A percentile compares a stretch with the other conserved stretches of the same genome.
phyloP scores from a whole-genome alignment of 1,284 basidiomycete species.

The Trametes sp. region DNA sequence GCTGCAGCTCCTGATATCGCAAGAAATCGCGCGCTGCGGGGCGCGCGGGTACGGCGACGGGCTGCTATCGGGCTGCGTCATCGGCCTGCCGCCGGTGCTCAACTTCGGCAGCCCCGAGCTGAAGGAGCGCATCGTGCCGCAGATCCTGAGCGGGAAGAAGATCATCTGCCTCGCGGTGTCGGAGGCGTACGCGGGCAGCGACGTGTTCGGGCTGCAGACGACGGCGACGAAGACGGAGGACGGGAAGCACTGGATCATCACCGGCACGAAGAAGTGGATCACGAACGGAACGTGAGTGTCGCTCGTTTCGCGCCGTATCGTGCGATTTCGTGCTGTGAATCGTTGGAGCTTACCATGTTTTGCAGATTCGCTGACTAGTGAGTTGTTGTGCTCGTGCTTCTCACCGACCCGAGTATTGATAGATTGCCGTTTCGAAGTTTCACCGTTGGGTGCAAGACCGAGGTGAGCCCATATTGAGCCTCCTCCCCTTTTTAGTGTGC shows the following conservation, averaged over 20 bases:
- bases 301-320: constrained; percentile 13
- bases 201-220: constrained; percentile 85
- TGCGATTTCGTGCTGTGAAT: not conserved
- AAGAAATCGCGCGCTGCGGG: constrained; percentile 80
- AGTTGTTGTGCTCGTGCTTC: constrained; percentile 13
- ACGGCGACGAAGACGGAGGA: constrained; percentile 86
- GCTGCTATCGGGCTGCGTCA: constrained; percentile 60
- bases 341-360: not conserved
- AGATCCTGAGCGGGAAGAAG: constrained; percentile 83
- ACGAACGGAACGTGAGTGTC: constrained; percentile 74
- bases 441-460: constrained; percentile 68
- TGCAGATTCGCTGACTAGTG: constrained; percentile 58
- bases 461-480: constrained; percentile 44
- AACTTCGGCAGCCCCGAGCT: constrained; percentile 86
- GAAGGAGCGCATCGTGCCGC: constrained; percentile 81
- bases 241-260: constrained; percentile 86
- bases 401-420: not conserved
- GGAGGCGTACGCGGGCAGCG: constrained; percentile 88
- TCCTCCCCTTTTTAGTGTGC: not conserved
- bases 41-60: constrained; percentile 71
- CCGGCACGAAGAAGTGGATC: constrained; percentile 87
- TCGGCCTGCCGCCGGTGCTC: constrained; percentile 58
- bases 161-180: constrained; percentile 83
- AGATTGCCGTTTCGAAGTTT: constrained; percentile 49
- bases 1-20: constrained; percentile 79